phyloP scores from a whole-genome alignment of 129 eudicot genomes.

The Deinandra increscens region DNA sequence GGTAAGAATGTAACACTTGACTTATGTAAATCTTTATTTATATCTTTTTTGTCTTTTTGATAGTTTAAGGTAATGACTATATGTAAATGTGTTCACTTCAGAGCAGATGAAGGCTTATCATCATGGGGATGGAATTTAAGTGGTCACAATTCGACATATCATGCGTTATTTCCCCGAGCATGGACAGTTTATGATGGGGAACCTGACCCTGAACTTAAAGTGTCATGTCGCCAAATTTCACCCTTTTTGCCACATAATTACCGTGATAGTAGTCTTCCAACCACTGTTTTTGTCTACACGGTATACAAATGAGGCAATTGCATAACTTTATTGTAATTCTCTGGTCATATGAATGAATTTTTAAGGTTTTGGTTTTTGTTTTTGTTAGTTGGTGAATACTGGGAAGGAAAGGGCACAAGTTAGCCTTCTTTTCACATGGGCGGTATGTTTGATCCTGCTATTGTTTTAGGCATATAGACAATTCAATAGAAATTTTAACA shows the following conservation, averaged over 20 bases:
- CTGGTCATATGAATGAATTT: conserved; percentile 7
- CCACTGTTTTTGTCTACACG: conserved; percentile 91
- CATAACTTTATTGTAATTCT: neutral
- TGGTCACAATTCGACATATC: conserved; percentile 96
- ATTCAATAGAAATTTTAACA: neutral
- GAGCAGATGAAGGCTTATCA: conserved; percentile 84
- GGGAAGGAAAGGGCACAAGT: conserved; percentile 98
- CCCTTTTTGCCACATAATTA: conserved; percentile 97
- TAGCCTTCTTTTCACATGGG: conserved; percentile 97
- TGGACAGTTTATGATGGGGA: conserved; percentile 99
- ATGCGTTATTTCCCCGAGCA: conserved; percentile 91
- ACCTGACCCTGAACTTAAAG: conserved; percentile 94
- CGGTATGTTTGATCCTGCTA: conserved; percentile 50
- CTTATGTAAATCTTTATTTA: neutral
- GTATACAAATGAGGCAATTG: conserved; percentile 55
- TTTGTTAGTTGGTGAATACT: conserved; percentile 75
- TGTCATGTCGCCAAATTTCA: conserved; percentile 94
- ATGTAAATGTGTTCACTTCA: conserved; percentile 22
- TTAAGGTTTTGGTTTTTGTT: conserved; percentile 13
- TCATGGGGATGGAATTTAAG: conserved; percentile 98
- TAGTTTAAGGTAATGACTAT: neutral
- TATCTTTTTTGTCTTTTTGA: neutral
- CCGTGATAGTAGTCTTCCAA: conserved; percentile 93
- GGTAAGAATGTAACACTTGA: conserved; percentile 51
- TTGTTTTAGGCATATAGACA: neutral